phyloP scores from a whole-genome alignment of 371 early-diverging fungal species.

The Mortierella sp. region DNA sequence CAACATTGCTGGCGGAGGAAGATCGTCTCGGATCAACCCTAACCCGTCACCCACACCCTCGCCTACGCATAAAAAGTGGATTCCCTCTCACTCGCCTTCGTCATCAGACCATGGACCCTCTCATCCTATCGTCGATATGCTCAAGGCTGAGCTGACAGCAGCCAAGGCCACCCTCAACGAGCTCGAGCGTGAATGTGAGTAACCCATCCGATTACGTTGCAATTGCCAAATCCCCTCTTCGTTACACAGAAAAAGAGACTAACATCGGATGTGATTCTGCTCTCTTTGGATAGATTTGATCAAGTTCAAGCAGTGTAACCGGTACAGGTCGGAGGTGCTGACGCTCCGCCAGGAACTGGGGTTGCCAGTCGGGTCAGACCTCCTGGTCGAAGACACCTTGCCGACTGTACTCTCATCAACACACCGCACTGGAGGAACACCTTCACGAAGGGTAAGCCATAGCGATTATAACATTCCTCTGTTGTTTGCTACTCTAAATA shows the following conservation, averaged over 20 bases:
- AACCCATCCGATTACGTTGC: background rate
- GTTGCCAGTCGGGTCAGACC: constrained; percentile 66
- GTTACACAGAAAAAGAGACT: background rate
- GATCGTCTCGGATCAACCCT: constrained; percentile 40
- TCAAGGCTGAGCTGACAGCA: constrained; percentile 76
- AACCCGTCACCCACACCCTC: constrained; percentile 59
- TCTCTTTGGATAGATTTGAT: constrained; percentile 59
- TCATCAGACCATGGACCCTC: constrained; percentile 61
- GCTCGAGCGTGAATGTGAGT: constrained; percentile 81
- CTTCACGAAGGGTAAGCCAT: constrained; percentile 41
- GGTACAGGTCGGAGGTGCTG: constrained; percentile 77
- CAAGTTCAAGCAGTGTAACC: constrained; percentile 78
- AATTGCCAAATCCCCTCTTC: background rate
- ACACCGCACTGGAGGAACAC: constrained; percentile 46
- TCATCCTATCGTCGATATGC: constrained; percentile 72
- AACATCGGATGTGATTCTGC: background rate
- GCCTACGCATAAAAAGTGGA: constrained; percentile 67
- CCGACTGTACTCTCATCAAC: constrained; percentile 47
- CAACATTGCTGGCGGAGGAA: constrained; percentile 49
- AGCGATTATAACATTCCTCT: background rate
- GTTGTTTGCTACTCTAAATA: too few species aligned
- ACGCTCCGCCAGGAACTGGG: constrained; percentile 76
- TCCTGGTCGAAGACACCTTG: constrained; percentile 63
- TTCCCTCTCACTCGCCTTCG: constrained; percentile 63
- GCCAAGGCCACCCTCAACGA: constrained; percentile 73